Evolutionary conservation across 495 filamentous ascomycete genomes (phyloP), one percentile per base, ranked within the genome.

Genomic region (Trichoderma asperelloides): DNA sequence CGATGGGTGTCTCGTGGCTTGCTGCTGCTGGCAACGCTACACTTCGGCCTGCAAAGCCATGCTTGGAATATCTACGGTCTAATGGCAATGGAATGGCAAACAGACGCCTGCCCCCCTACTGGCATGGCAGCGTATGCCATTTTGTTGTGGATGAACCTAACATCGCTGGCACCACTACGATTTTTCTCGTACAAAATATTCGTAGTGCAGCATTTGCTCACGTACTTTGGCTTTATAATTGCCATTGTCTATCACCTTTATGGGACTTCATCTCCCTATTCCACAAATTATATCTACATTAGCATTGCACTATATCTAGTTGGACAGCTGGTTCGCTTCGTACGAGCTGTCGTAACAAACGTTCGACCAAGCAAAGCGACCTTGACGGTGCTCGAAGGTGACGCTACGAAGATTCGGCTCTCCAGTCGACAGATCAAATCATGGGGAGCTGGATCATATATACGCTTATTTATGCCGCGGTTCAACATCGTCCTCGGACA

Each of bases 151-250:
- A 55, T 55, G 49, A 55, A 55, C 21, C n/a, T 55, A 5, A 55
- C 49, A 11, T 21, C 49, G 16, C 49, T 55, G 49, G 49, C 49
- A 25, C 49, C 49, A 3, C n/a, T 55, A n/a, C 49, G 49, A 8
- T 23, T 55, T 23, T 55, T 55, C 49, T 55, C 49, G 3, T 55
- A 55, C n/a, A 55, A 55, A n/a, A 21, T 55, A 11, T 55, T 55
- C 9, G 49, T 55, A 1, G 49, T 55, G 5, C 49, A 55, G 49
- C 49, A 55, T 23, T 11, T 55, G 49, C 49, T 55, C 49, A 55
- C 49, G 18, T 55, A 55, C n/a, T 55, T 55, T 55, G 49, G 49
- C n/a, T 55, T 55, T 55, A 55, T n/a, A 11, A 23, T 55, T 55
- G 49, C 49, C 8, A 55, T 55, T 55, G 49, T 55, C 49, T 55